Percentiles rank a stretch among this genome's conserved stretches.
Conservation (phyloP, 768 basidiomycete genomes). For the Clavulina sp. region DNA sequence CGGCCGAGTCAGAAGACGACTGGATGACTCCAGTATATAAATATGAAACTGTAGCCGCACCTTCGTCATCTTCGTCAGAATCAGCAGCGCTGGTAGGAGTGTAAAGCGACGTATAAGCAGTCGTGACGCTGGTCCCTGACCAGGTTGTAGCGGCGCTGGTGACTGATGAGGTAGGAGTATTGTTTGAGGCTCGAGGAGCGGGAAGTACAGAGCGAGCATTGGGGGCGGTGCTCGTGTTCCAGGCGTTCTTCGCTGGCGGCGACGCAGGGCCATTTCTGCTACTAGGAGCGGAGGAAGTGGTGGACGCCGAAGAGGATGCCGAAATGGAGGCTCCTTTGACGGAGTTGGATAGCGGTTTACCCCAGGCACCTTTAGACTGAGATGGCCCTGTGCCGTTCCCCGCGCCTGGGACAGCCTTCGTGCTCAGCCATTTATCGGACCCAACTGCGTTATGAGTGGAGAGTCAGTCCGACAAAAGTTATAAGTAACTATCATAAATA, state of each 20-base stretch:
- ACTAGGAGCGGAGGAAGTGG: background rate
- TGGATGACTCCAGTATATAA: background rate
- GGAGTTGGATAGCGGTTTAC: too few relatives aligned
- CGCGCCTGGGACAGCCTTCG: too few relatives aligned
- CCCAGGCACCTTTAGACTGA: too few relatives aligned
- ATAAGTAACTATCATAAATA: too few relatives aligned
- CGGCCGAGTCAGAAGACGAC: too few relatives aligned
- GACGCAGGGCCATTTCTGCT: background rate
- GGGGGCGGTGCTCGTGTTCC: background rate
- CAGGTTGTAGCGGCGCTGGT: background rate
- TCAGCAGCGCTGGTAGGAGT: background rate
- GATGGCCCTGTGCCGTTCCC: too few relatives aligned
- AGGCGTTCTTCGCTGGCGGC: background rate
- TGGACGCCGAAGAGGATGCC: too few relatives aligned
- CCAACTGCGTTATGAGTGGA: background rate
- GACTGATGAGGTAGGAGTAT: background rate
- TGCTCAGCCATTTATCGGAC: too few relatives aligned
- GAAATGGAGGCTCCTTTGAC: too few relatives aligned
- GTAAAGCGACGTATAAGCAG: background rate
- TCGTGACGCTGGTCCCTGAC: background rate
- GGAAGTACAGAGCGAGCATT: background rate
- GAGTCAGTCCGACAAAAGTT: background rate
- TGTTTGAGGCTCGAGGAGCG: background rate
- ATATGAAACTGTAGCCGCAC: background rate
- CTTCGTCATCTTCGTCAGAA: background rate